Evolutionary conservation across 2,329 filamentous ascomycete species (phyloP), one percentile per base, ranked within the genome.

Genomic region (Cercospora citrullina): DNA sequence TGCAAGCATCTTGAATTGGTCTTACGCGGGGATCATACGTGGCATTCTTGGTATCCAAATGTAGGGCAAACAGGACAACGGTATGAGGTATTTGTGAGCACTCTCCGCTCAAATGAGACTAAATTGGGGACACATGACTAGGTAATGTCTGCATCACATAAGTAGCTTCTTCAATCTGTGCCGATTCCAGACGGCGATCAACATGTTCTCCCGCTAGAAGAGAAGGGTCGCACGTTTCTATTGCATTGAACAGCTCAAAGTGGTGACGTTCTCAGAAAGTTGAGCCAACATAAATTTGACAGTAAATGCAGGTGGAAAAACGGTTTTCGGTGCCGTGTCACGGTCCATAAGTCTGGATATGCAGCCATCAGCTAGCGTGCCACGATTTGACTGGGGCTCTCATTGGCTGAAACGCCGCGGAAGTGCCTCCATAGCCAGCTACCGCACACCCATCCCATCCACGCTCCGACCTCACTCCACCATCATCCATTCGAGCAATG

Each of bases 321-420:
- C 48, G 48, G 23, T 53, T 53, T 26, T 53, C 23, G 48, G 23
- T 53, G 48, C 23, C 12, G 48, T 53, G 48, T 53, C 48, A 53
- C 48, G 48, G 48, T 53, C 48, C 48, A 53, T 53, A 53, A 53
- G 48, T 53, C 48, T 28, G 23, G 14, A 53, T 53, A 53, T 53
- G 48, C 48, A 53, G 48, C 48, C 48, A n/a, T 28, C 21, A 28
- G 48, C 48, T 53, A 53, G 48, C 48, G 48, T 28, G 45, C 5
- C 45, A 21, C 14, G 18, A 3, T 5, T 26, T 1, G 10, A 51
- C 21, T 3, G 21, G 18, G 21, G 4, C 5, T 36, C 4, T 14
- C 12, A 59, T 59, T 59, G 55, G 55, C 55, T 4, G 5, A 6
- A 59, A 59, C 55, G 16, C 55, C 55, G 55, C 55, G 55, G 55